Conservation (phyloP, 306 rosid genomes). For the Vicia faba region DNA sequence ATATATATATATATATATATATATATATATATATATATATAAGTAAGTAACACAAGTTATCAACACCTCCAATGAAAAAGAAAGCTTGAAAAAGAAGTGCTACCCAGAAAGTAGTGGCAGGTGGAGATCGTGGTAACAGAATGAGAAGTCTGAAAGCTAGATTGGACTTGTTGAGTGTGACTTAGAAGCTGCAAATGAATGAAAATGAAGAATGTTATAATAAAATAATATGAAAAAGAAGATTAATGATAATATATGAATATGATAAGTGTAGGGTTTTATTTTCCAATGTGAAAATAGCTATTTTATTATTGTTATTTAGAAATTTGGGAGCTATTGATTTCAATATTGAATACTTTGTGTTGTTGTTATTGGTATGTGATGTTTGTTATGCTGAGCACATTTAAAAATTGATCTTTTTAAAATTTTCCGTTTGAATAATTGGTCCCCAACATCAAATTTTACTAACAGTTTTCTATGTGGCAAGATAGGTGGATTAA, state of each 20-base stretch:
- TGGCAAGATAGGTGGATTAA: too few relatives aligned
- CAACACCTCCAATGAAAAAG: background rate
- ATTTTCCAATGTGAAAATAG: background rate
- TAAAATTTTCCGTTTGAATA: too few relatives aligned
- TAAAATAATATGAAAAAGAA: background rate
- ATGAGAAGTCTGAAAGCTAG: background rate
- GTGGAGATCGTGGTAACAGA: background rate
- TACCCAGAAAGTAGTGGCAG: constrained; percentile 21
- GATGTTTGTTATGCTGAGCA: background rate
- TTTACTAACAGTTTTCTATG: too few relatives aligned
- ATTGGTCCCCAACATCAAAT: too few relatives aligned
- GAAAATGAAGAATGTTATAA: constrained; percentile 1
- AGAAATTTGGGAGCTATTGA: background rate
- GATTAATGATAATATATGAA: background rate
- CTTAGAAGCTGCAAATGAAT: constrained; percentile 2
- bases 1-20: too few relatives aligned
- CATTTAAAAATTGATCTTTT: too few relatives aligned
- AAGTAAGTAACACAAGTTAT: background rate
- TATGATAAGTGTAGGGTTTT: background rate
- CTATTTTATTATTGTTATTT: background rate
- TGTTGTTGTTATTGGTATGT: too few relatives aligned
- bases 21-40: too few relatives aligned
- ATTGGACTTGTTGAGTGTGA: constrained; percentile 15
- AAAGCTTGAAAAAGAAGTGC: constrained; percentile 34
- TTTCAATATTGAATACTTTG: background rate